A percentile compares a stretch with the other conserved stretches of the same genome.
Conservation (phyloP, 2,329 filamentous ascomycete species). For the Penicillium sp. region DNA sequence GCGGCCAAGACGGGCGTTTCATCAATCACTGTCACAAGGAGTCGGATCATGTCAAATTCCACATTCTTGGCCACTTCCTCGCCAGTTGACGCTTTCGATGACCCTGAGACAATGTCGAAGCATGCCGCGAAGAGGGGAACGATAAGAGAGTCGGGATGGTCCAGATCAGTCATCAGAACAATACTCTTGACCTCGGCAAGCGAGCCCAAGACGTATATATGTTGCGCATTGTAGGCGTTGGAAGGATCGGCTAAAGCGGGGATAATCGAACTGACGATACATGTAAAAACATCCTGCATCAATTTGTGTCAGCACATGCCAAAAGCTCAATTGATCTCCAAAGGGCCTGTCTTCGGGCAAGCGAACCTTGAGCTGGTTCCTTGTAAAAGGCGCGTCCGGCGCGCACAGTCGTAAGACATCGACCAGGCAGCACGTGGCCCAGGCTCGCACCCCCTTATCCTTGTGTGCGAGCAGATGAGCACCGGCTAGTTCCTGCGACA, state of each 20-base stretch:
- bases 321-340: background rate
- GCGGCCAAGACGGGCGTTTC: slow-evolving; percentile 76
- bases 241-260: slow-evolving; percentile 82
- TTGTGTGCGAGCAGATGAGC: slow-evolving; percentile 85
- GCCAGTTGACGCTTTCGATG: slow-evolving; percentile 70
- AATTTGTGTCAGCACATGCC: slow-evolving; percentile 4
- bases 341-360: background rate
- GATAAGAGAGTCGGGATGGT: slow-evolving; percentile 76
- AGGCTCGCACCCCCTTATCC: slow-evolving; percentile 89
- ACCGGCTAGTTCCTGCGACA: slow-evolving; percentile 81
- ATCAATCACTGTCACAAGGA: slow-evolving; percentile 83
- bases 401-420: slow-evolving; percentile 92
- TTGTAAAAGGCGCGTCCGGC: slow-evolving; percentile 90
- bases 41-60: slow-evolving; percentile 84
- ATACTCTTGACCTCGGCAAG: slow-evolving; percentile 94
- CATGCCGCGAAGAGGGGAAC: slow-evolving; percentile 80
- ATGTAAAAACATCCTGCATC: slow-evolving; percentile 81
- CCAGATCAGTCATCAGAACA: slow-evolving; percentile 83
- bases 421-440: slow-evolving; percentile 83
- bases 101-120: slow-evolving; percentile 86
- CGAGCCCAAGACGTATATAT: slow-evolving; percentile 86
- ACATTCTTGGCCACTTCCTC: slow-evolving; percentile 91
- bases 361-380: slow-evolving; percentile 81
- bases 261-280: slow-evolving; percentile 80
- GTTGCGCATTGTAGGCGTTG: slow-evolving; percentile 88